Percentiles rank a stretch among this genome's conserved stretches.
These are phyloP conservation scores for Diversispora epigaea DNA, from an alignment of 192 early-diverging fungal genomes.

Conservation along the genomic window DNA sequence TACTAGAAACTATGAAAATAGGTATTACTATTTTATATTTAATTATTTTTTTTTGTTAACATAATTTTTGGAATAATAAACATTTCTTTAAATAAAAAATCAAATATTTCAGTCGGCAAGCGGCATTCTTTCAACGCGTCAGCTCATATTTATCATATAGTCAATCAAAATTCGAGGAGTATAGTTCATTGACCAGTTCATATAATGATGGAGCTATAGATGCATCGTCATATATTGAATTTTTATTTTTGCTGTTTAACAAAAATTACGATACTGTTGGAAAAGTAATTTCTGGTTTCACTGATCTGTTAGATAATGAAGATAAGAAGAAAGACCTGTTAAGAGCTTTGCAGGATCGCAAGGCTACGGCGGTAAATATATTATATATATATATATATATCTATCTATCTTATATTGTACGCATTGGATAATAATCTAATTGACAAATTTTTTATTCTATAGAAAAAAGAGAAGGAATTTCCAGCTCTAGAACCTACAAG, in stretches of 20 bases:
- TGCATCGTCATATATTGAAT: slow-evolving; percentile 45
- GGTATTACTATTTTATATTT: background rate
- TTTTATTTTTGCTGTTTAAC: slow-evolving; percentile 41
- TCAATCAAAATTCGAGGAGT: slow-evolving; percentile 44
- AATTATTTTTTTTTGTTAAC: background rate
- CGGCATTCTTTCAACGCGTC: slow-evolving; percentile 43
- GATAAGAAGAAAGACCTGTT: slow-evolving; percentile 61
- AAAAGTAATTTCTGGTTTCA: slow-evolving; percentile 53
- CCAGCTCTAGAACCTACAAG: slow-evolving; percentile 37
- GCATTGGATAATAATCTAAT: background rate
- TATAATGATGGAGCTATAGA: slow-evolving; percentile 47
- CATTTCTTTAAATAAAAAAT: background rate
- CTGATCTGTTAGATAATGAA: slow-evolving; percentile 50
- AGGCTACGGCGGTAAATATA: slow-evolving; percentile 50
- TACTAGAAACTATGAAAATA: too few relatives aligned
- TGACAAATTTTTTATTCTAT: slow-evolving; percentile 3
- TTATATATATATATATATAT: background rate
- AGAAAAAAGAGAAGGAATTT: slow-evolving; percentile 5
- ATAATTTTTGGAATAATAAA: background rate
- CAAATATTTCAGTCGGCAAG: slow-evolving; percentile 37
- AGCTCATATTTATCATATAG: slow-evolving; percentile 36
- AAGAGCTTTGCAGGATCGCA: slow-evolving; percentile 65
- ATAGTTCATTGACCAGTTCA: slow-evolving; percentile 49
- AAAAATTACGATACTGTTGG: slow-evolving; percentile 42
- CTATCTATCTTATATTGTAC: background rate